A percentile compares a stretch with the other conserved stretches of the same genome.
These are phyloP conservation scores for Eutypella sp. DNA, from an alignment of 2,329 filamentous ascomycete genomes.

Conservation along the genomic window DNA sequence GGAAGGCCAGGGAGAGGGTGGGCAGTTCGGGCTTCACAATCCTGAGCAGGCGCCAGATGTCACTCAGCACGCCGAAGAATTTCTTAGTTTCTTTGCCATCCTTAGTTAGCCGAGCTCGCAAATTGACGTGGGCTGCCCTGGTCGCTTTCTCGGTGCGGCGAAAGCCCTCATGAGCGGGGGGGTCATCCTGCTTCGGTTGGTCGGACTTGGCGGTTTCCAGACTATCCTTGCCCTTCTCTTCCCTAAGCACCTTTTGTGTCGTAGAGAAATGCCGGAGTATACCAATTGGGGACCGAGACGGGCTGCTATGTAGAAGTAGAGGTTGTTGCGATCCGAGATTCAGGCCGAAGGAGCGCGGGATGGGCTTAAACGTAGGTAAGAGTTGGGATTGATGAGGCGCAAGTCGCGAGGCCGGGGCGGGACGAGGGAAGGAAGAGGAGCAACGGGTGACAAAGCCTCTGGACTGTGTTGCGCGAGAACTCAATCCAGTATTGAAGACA, in stretches of 20 bases:
- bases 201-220: conserved; percentile 9
- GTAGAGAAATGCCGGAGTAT: conserved; percentile 15
- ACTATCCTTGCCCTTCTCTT: conserved; percentile 7
- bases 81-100: conserved; percentile 58
- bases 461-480: conserved; percentile 4
- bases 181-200: conserved; percentile 34
- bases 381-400: conserved; percentile 10
- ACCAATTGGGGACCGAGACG: conserved; percentile 9
- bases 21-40: conserved; percentile 82
- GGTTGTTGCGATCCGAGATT: conserved; percentile 5
- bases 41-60: conserved; percentile 82
- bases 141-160: conserved; percentile 76
- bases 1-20: conserved; percentile 73
- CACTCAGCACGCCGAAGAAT: conserved; percentile 60
- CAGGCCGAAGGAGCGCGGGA: conserved; percentile 3
- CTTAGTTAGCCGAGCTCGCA: conserved; percentile 82
- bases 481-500: too few species aligned
- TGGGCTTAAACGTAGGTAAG: conserved; percentile 9
- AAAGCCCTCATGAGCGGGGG: conserved; percentile 58
- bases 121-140: conserved; percentile 82
- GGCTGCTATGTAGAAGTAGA: conserved; percentile 1
- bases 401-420: neutral
- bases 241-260: conserved; percentile 4
- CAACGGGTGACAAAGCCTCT: conserved; percentile 3
- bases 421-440: neutral